Evolutionary conservation across 495 filamentous ascomycete genomes (phyloP).

Genomic region (Amphirosellinia nigrospora): DNA sequence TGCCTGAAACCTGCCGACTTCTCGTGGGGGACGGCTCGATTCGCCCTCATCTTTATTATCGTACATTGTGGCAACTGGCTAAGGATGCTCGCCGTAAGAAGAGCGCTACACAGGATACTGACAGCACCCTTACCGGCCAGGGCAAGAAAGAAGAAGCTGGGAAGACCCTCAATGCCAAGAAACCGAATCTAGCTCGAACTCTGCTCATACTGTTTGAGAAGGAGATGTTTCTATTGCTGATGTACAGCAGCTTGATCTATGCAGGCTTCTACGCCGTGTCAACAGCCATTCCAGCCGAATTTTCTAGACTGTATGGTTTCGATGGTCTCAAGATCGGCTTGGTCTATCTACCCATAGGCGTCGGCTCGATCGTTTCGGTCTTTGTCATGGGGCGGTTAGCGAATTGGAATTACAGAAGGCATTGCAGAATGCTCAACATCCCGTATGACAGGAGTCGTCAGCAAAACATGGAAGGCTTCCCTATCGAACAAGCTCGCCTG

Average conservation of each 20-base stretch:
- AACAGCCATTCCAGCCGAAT: conserved; percentile 55
- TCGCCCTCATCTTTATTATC: conserved; percentile 48
- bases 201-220: conserved; percentile 65
- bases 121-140: conserved; percentile 12
- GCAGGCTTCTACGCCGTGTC: conserved; percentile 67
- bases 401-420: conserved; percentile 60
- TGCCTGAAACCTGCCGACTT: conserved; percentile 64
- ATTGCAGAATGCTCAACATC: conserved; percentile 50
- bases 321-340: conserved; percentile 65
- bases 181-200: conserved; percentile 66
- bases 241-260: conserved; percentile 62
- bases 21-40: conserved; percentile 72
- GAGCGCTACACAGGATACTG: neutral
- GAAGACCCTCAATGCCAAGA: conserved; percentile 45
- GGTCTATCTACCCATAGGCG: conserved; percentile 62
- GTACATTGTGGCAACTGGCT: conserved; percentile 44
- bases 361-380: conserved; percentile 66
- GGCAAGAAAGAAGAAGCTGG: conserved; percentile 31
- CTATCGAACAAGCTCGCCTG: conserved; percentile 70
- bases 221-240: conserved; percentile 64
- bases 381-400: conserved; percentile 61
- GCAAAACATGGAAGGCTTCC: conserved; percentile 60
- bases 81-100: conserved; percentile 31
- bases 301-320: conserved; percentile 62
- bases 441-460: conserved; percentile 51